These are phyloP conservation scores for Selaginella tamariscina DNA, from an alignment of 75 land plant genomes.

Conservation along the genomic window DNA sequence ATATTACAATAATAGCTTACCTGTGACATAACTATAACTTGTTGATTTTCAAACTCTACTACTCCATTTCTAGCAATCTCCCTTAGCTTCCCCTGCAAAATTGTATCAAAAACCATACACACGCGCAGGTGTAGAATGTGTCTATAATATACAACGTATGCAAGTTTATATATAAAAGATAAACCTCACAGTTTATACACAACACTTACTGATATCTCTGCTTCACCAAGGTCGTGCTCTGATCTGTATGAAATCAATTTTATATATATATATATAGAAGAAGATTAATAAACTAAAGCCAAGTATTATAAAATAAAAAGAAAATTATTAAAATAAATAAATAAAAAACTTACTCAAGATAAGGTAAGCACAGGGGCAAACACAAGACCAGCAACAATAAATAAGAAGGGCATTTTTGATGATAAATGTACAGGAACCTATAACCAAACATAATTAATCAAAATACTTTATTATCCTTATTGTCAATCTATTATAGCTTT, in stretches of 20 bases:
- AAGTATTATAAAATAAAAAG: not conserved
- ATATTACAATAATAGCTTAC: conserved; percentile 20
- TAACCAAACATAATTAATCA: not conserved
- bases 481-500: not conserved
- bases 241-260: not conserved
- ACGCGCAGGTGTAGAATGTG: not conserved
- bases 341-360: conserved; percentile 51
- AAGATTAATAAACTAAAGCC: conserved; percentile 1
- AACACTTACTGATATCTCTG: not conserved
- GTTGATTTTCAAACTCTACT: conserved; percentile 83
- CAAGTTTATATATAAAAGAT: not conserved
- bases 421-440: conserved; percentile 92
- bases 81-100: conserved; percentile 51
- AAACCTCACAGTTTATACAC: not conserved
- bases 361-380: conserved; percentile 82
- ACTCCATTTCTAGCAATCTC: conserved; percentile 82
- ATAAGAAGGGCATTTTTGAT: conserved; percentile 74
- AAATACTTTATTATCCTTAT: not conserved
- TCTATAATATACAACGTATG: conserved; percentile 2
- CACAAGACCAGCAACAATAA: conserved; percentile 87
- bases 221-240: not conserved
- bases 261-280: not conserved
- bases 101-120: not conserved
- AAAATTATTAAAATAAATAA: not conserved
- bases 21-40: conserved; percentile 83